Evolutionary conservation across 1,139 yeast species (phyloP).

Genomic region (Candida sojae): DNA sequence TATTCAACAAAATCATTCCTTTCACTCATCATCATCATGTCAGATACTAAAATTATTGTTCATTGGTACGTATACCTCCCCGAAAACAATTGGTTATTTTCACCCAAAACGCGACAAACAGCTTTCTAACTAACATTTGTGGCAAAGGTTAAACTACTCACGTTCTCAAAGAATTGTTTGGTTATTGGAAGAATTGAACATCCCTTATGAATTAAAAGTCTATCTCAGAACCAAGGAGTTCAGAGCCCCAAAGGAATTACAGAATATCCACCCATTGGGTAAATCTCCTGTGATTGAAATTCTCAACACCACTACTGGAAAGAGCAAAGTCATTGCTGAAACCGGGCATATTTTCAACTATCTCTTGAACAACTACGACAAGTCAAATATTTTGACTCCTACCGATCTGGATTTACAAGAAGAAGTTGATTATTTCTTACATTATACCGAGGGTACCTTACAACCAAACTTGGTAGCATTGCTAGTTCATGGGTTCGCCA

Average conservation of each 20-base stretch:
- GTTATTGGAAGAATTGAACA: constrained; percentile 38
- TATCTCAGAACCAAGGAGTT: constrained; percentile 28
- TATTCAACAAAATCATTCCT: background rate
- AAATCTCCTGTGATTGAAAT: constrained; percentile 44
- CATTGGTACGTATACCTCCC: constrained; percentile 21
- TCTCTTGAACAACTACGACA: constrained; percentile 32
- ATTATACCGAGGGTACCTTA: constrained; percentile 42
- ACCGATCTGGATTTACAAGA: constrained; percentile 25
- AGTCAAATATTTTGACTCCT: constrained; percentile 26
- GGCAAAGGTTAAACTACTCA: constrained; percentile 34
- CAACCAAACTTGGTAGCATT: constrained; percentile 36
- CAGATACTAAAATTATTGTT: constrained; percentile 17
- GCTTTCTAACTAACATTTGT: constrained; percentile 7
- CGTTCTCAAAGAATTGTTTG: constrained; percentile 43
- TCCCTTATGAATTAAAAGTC: constrained; percentile 35
- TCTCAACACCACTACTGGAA: constrained; percentile 12
- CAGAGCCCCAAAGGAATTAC: constrained; percentile 39
- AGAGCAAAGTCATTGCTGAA: constrained; percentile 29
- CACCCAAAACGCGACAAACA: background rate
- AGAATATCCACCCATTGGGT: constrained; percentile 40
- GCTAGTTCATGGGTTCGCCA: constrained; percentile 29
- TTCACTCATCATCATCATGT: background rate
- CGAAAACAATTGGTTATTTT: no score
- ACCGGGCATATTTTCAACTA: constrained; percentile 40
- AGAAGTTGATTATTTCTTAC: constrained; percentile 35